These are phyloP conservation scores for Daldinia caldariorum DNA, from an alignment of 495 filamentous ascomycete genomes.

Conservation along the genomic window DNA sequence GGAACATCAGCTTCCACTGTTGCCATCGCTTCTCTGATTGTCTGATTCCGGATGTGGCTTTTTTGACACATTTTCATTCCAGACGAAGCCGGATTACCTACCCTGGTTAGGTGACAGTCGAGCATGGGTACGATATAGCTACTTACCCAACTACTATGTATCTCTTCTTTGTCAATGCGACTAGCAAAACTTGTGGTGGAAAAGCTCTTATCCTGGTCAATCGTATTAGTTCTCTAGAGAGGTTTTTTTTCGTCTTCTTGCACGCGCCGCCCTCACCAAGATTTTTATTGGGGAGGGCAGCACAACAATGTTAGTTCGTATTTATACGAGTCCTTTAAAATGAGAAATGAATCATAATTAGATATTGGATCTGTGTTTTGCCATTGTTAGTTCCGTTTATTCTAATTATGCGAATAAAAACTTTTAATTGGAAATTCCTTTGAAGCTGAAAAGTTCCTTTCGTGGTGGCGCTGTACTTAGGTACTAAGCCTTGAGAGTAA, in stretches of 20 bases:
- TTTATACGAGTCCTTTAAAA: constrained; percentile 7
- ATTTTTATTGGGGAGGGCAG: constrained; percentile 18
- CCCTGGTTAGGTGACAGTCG: constrained; percentile 25
- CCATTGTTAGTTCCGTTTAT: constrained; percentile 2
- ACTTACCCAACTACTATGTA: constrained; percentile 39
- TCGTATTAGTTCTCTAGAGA: constrained; percentile 18
- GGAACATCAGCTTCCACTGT: constrained; percentile 32
- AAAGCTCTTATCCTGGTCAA: constrained; percentile 36
- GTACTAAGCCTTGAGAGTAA: not conserved
- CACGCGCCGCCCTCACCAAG: constrained; percentile 27
- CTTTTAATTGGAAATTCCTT: not conserved
- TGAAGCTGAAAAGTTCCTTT: constrained; percentile 2
- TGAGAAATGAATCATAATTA: constrained; percentile 7
- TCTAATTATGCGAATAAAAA: not conserved
- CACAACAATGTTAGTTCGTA: constrained; percentile 25
- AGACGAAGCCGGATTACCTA: constrained; percentile 37
- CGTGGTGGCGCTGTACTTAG: not conserved
- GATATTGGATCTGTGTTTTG: not conserved
- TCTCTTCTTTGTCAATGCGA: constrained; percentile 38
- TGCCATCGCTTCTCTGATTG: constrained; percentile 17
- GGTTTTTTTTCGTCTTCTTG: constrained; percentile 13
- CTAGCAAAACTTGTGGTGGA: constrained; percentile 5
- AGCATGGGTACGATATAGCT: constrained; percentile 39
- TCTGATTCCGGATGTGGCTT: constrained; percentile 26
- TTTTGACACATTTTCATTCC: constrained; percentile 40